Evolutionary conservation across 176 grass and related monocot species (phyloP), one percentile per base, ranked within the genome.

Genomic region (Avena atlantica): DNA sequence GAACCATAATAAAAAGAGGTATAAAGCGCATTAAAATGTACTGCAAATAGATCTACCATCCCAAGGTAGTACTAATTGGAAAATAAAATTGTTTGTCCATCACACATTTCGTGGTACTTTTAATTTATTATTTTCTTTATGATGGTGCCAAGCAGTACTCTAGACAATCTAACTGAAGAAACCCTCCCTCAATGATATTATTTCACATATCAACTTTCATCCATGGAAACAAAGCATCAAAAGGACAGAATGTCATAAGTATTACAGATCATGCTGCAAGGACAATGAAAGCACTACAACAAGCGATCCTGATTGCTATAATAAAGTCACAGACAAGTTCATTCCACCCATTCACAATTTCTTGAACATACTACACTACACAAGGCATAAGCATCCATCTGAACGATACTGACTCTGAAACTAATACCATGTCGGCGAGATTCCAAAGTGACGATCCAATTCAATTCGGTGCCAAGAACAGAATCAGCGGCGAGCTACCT

Each of bases 401-500:
- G 19, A 72, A 72, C 69, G 10, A 72, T 2, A 12, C 40, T 47
- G 69, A 72, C 19, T 72, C 4, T 47, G 69, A 72, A 47, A 72
- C 4, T n/a, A 47, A 12, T 63, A 78, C 69, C 74, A 50, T 12
- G n/a, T 71, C 69, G 20, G 84, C 77, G 5, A 0, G 77, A 23
- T 11, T 63, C 55, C 21, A 76, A 73, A 12, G 27, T 12, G 66
- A 70, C 17, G 48, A 74, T 80, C 34, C 36, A 48, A 78, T 71
- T 85, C 6, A 81, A 60, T 21, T 55, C 76, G 55, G 68, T 44
- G 76, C 58, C 48, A 88, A 83, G 71, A 86, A 48, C 34, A 67
- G n/a, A 71, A 66, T 65, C 27, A 59, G 0, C 53, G 80, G 7
- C 34, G 16, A 12, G 25, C 81, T 73, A 86, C 64, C 56, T 94